Conservation (phyloP, 768 basidiomycete genomes). For the Amanita polypyramis region DNA sequence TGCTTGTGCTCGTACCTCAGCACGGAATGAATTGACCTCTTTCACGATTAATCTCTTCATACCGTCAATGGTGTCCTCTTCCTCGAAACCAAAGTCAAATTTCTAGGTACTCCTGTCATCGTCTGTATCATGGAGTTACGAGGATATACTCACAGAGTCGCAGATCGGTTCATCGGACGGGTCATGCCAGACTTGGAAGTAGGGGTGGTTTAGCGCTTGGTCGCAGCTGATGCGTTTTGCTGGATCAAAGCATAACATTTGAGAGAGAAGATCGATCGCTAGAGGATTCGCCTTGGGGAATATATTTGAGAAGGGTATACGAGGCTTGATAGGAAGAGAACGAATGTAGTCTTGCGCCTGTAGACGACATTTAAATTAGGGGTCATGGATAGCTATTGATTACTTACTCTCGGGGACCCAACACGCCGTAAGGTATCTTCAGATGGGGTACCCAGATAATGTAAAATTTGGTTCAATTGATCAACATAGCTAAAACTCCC, state of each 20-base stretch:
- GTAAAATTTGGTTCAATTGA: constrained; percentile 95
- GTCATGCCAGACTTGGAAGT: constrained; percentile 96
- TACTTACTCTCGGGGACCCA: constrained; percentile 80
- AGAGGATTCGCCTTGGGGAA: constrained; percentile 93
- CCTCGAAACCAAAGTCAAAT: constrained; percentile 96
- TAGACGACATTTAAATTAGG: constrained; percentile 3
- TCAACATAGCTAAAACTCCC: constrained; percentile 75
- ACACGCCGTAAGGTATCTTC: constrained; percentile 95
- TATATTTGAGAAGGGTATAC: constrained; percentile 82
- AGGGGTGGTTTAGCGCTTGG: constrained; percentile 90
- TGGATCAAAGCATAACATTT: constrained; percentile 93
- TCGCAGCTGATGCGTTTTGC: constrained; percentile 94
- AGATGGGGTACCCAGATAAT: constrained; percentile 95
- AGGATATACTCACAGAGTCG: constrained; percentile 45
- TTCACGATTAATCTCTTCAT: constrained; percentile 95
- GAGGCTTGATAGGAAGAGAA: constrained; percentile 92
- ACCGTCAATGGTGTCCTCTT: constrained; percentile 92
- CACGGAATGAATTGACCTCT: constrained; percentile 84
- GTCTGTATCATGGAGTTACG: background rate
- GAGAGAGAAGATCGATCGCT: constrained; percentile 85
- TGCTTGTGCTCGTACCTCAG: constrained; percentile 81
- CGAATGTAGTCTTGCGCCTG: constrained; percentile 98
- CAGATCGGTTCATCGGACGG: constrained; percentile 89
- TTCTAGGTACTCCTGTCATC: constrained; percentile 32
- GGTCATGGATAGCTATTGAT: background rate